Evolutionary conservation across 2,329 filamentous ascomycete genomes (phyloP), one percentile per base, ranked within the genome.

Genomic region (Penicillium palitans): DNA sequence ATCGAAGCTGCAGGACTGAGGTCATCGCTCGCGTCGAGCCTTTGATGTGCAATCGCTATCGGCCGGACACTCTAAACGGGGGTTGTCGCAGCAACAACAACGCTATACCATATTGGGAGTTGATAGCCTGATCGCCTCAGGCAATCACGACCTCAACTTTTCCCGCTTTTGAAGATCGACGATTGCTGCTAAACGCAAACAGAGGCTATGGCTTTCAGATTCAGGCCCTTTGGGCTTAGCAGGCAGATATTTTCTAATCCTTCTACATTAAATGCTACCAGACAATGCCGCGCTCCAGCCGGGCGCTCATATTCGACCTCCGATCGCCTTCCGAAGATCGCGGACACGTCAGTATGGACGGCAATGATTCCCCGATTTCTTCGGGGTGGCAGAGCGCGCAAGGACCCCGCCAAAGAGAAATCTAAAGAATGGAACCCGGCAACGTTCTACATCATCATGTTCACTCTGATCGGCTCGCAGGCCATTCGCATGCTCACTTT

Each of bases 401-500:
- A 70, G 66, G 17, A 68, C 40, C 63, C 68, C 74, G 78, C 62
- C 4, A 25, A 65, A 3, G 50, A 63, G 35, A 84, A 81, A 63
- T 78, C 82, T 17, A 88, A 84, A 70, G 84, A 86, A 66, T 90
- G 88, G 87, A 93, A 93, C 66, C 90, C 90, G 3, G 89, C 89
- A 21, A 92, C 88, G 0, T 93, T 91, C 70, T 95, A 88, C 74
- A 90, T 93, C 66, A 80, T 87, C 67, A 90, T 93, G 62, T 92
- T 92, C 69, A 80, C 92, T 41, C 83, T 98, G 62, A 93, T 98
- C 63, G 96, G 96, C 4, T 96, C 91, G 61, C 96, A 97, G 82
- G 90, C 93, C 15, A 97, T 99, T 67, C 90, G 97, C 69, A 90
- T 95, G 82, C 88, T 99, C 70, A 83, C 87, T 37, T 74, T 98